A percentile compares a stretch with the other conserved stretches of the same genome.
Conservation (phyloP, 2,329 filamentous ascomycete genomes). For the Cephalotrichum gorgonifer region DNA sequence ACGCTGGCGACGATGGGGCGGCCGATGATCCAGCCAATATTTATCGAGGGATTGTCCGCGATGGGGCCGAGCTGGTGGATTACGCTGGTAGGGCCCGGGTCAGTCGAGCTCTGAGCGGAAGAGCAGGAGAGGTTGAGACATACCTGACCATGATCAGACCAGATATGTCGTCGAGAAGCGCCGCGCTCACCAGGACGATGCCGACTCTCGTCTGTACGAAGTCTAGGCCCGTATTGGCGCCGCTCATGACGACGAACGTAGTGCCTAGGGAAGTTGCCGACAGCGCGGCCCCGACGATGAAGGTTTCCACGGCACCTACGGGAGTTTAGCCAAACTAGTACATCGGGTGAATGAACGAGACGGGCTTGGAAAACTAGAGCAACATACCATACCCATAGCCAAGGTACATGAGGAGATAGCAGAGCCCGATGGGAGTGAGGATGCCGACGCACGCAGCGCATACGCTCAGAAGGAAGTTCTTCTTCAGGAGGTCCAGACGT, state of each 20-base stretch:
- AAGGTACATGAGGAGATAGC: slow-evolving; percentile 29
- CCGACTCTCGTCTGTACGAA: slow-evolving; percentile 30
- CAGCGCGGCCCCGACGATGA: slow-evolving; percentile 18
- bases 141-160: slow-evolving; percentile 25
- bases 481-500: slow-evolving; percentile 32
- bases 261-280: slow-evolving; percentile 24
- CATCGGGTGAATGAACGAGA: no score
- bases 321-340: background rate
- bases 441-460: slow-evolving; percentile 31
- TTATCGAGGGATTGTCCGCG: slow-evolving; percentile 10
- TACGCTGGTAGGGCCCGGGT: no score
- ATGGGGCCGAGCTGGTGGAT: slow-evolving; percentile 14
- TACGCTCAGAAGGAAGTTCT: slow-evolving; percentile 30
- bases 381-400: slow-evolving; percentile 26
- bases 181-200: slow-evolving; percentile 31
- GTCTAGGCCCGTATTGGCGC: slow-evolving; percentile 20
- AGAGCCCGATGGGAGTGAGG: slow-evolving; percentile 32
- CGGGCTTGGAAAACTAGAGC: no score
- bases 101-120: no score
- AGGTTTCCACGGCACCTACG: slow-evolving; percentile 12
- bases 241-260: slow-evolving; percentile 19
- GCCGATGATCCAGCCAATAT: slow-evolving; percentile 24
- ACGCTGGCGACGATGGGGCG: slow-evolving; percentile 25
- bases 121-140: background rate
- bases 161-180: slow-evolving; percentile 34